phyloP scores from a whole-genome alignment of 805 yeast species.

The Candida taoyuanica region DNA sequence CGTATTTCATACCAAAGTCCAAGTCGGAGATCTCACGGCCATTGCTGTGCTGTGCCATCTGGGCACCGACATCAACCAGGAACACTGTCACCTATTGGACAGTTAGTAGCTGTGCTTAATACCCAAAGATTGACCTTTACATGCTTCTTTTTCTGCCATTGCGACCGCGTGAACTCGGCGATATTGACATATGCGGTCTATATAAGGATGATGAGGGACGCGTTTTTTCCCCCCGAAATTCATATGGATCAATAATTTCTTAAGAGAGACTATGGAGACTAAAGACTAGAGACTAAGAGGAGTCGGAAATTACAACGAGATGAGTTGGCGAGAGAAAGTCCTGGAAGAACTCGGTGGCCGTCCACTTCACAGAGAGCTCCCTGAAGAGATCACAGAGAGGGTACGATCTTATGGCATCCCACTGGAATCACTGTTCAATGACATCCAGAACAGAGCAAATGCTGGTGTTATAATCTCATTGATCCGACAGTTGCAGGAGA shows the following conservation, averaged over 20 bases:
- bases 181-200: too few species aligned
- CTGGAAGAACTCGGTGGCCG: background rate
- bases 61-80: slow-evolving; percentile 45
- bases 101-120: background rate
- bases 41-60: slow-evolving; percentile 31
- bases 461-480: slow-evolving; percentile 5
- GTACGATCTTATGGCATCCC: slow-evolving; percentile 2
- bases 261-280: too few species aligned
- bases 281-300: too few species aligned
- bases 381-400: background rate
- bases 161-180: too few species aligned
- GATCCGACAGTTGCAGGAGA: background rate
- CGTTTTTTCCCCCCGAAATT: background rate
- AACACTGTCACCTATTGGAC: slow-evolving; percentile 36
- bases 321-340: slow-evolving; percentile 1
- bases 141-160: slow-evolving; percentile 36
- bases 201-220: background rate
- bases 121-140: too few species aligned
- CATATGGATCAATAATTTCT: background rate
- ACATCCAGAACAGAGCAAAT: slow-evolving; percentile 1
- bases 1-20: slow-evolving; percentile 36
- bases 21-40: slow-evolving; percentile 32
- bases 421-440: background rate
- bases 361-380: background rate
- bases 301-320: too few species aligned